Base-by-base conservation (phyloP, 805 yeast species). In the Yamadazyma tumulicola region DNA sequence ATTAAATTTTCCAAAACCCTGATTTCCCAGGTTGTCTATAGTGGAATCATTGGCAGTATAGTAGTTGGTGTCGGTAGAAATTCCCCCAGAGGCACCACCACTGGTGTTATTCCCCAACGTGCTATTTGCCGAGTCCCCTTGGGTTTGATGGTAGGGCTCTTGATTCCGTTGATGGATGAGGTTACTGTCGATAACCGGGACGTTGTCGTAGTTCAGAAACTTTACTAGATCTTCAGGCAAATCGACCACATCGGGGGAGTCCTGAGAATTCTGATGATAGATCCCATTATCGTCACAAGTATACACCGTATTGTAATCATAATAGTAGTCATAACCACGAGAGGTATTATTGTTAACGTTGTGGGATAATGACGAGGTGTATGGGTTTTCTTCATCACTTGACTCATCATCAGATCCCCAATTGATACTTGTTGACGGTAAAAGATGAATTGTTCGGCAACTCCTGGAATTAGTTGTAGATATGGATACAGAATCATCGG, bases 341-440 rank as follows among this genome's bases (percentile, higher is more conserved):
- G 64, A 61, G 28, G 58, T 55, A 48, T 72, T 74, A 23, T 85
- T 79, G 46, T 75, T 75, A 23, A 81, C 80, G 51, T 83, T 81
- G 59, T 84, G 93, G 1, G 87, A 79, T 32, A 81, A 72, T 52
- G 80, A 69, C 44, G 74, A 54, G 9, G 70, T 66, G 49, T 67
- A 67, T 1, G 69, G 69, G 40, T 64, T 67, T 38, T 75, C 81
- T 30, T 75, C 81, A 38, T 78, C 82, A 42, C 79, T 78, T 35
- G 73, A 76, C 39, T 75, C 80, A 34, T 74, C 79, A 6, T 74
- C 65, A 4, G 84, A 76, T 6, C 86, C 85, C 53, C 77, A 77
- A 53, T 89, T 88, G 36, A 91, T 72, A 0, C 86, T 79, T 0
- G 97, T 88, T 2, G 96, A 80, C 2, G 97, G 97, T 34, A 91